Base-by-base conservation (phyloP, 441 rosid species). In the Heliophila coronopifolia region DNA sequence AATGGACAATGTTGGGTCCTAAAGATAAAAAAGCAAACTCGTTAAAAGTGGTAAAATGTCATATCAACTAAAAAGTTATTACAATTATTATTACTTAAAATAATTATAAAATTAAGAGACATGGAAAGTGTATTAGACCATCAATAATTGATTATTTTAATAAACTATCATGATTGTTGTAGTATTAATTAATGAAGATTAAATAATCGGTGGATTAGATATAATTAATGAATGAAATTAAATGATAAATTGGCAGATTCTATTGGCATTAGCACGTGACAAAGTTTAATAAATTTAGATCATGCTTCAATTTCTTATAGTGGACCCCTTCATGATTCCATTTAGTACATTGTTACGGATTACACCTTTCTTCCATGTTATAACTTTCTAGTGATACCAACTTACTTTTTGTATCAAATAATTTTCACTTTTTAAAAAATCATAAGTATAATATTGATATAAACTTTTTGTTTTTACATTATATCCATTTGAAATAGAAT, bases 201-300 rank as follows among this genome's bases (percentile, higher is more conserved):
- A 60, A 34, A 20, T 6, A 53, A 54, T 54, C 14, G 58, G 58
- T 54, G 58, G 58, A 55, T 63, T 63, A 48, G 63, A 52, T 63
- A 33, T 54, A 48, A 19, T 7, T 33, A 26, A 49, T 33, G 16
- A 40, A 63, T 18, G 38, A 24, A 34, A 47, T 55, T 47, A 25
- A 39, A 39, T 63, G 57, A 63, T 26, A 26, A 20, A 54, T 54
- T 63, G 4, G 52, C 57, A 40, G 62, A 55, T 55, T 48, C 9
- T 55, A 5, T 49, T 46, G 19, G 57, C 58, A 63, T 55, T 55
- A 63, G 52, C 68, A 63, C 68, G 63, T 63, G 68, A 56, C 40
- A 56, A 55, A 48, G 58, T 39, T 56, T 33, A 34, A 9, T 20
- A 36, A 37, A 54, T 39, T 7, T 40, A 61, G 55, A 43, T 63